Percentiles rank a stretch among this genome's conserved stretches.
These are phyloP conservation scores for Zangia roseola DNA, from an alignment of 768 basidiomycete genomes.

Conservation along the genomic window DNA sequence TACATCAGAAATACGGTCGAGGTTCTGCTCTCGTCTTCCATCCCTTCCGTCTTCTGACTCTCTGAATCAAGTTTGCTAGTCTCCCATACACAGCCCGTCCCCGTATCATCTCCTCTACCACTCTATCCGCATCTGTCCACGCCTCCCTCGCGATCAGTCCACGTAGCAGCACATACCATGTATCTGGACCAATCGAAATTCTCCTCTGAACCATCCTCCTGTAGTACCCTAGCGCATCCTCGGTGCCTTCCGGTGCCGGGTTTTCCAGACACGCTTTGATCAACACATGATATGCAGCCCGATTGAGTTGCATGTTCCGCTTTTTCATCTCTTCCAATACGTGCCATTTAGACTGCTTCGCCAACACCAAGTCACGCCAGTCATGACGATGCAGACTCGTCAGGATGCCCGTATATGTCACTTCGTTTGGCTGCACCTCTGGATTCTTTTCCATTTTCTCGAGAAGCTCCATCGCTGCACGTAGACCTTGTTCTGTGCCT, in stretches of 20 bases:
- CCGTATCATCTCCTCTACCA: constrained; percentile 59
- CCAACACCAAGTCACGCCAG: constrained; percentile 45
- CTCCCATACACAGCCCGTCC: constrained; percentile 46
- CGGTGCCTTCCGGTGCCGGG: constrained; percentile 46
- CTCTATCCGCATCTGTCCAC: constrained; percentile 58
- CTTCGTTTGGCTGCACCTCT: constrained; percentile 58
- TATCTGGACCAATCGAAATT: constrained; percentile 53
- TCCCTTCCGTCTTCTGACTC: constrained; percentile 42
- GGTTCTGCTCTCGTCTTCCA: constrained; percentile 29
- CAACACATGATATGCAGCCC: constrained; percentile 75
- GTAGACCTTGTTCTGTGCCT: constrained; percentile 51
- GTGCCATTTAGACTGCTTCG: constrained; percentile 45
- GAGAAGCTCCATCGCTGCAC: constrained; percentile 67
- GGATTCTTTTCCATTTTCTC: constrained; percentile 67
- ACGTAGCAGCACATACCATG: constrained; percentile 74
- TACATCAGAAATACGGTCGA: constrained; percentile 28
- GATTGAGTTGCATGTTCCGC: constrained; percentile 51
- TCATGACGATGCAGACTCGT: constrained; percentile 64
- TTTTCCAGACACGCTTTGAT: constrained; percentile 64
- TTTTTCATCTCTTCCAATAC: constrained; percentile 60
- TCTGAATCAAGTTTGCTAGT: constrained; percentile 48
- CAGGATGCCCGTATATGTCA: constrained; percentile 83
- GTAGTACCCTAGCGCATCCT: constrained; percentile 57
- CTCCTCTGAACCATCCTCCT: constrained; percentile 54
- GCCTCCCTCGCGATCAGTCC: constrained; percentile 58